Evolutionary conservation across 1,284 basidiomycete genomes (phyloP).

Genomic region (Ganoderma lingzhi): DNA sequence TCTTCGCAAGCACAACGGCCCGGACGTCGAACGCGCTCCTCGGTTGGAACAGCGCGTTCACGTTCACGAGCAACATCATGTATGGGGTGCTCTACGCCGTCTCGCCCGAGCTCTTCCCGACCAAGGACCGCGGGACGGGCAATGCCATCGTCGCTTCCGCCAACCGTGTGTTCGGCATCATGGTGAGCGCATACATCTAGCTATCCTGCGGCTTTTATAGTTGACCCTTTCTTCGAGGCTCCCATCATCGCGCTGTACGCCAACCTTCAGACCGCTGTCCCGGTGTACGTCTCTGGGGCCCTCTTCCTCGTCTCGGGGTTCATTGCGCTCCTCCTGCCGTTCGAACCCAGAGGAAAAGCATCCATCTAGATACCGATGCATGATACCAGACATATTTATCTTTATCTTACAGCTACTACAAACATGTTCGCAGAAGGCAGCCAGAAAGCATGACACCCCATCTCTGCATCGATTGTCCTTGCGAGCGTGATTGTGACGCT

Average conservation of each 20-base stretch:
- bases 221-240: constrained; percentile 47
- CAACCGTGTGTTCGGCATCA: constrained; percentile 69
- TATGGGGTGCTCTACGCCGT: constrained; percentile 76
- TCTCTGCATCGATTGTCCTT: no score
- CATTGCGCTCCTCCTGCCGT: constrained; percentile 72
- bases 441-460: no score
- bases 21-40: constrained; percentile 66
- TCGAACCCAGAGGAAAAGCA: constrained; percentile 72
- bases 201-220: background rate
- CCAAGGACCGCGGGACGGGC: constrained; percentile 75
- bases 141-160: constrained; percentile 69
- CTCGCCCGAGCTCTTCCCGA: constrained; percentile 74
- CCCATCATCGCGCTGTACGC: constrained; percentile 73
- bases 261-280: constrained; percentile 64
- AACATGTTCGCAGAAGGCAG: no score
- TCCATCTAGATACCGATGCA: constrained; percentile 48
- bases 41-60: constrained; percentile 78
- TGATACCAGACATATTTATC: no score
- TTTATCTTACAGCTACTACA: no score
- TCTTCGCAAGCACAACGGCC: constrained; percentile 73
- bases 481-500: no score
- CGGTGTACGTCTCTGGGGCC: constrained; percentile 75
- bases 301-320: constrained; percentile 68
- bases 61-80: constrained; percentile 72
- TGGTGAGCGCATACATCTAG: constrained; percentile 45